Base-by-base conservation (phyloP, 805 yeast species). In the Kodamaea laetipori region DNA sequence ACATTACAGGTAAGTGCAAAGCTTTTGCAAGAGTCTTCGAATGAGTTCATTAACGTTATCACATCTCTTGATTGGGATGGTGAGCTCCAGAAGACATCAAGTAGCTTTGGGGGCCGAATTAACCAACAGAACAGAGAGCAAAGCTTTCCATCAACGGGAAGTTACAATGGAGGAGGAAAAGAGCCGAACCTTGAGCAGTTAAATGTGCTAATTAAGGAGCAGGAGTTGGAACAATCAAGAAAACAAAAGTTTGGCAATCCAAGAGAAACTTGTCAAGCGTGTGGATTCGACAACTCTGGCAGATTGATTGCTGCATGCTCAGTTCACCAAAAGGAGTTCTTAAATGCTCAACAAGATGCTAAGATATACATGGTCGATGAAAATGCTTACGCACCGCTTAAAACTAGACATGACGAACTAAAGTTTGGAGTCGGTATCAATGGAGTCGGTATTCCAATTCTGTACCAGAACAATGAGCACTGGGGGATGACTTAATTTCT, bases 1-100 rank as follows among this genome's bases (percentile, higher is more conserved):
- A 51, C 63, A 31, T 52, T 73, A 37, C 69, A 63, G 45, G 48
- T 54, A n/a, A 51, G 55, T 11, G 54, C 65, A 3, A 43, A 57
- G 8, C 57, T 55, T 11, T n/a, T 44, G 18, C 16, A 23, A 4
- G 37, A 33, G 4, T 34, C 43, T 12, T 18, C 45, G 7, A 21
- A 16, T n/a, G 46, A 36, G 11, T 46, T 39, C 19, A 28, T 12
- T 11, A 35, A 37, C 10, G 15, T 32, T 9, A 30, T 46, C 12
- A 15, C 9, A n/a, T 25, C 40, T 6, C 34, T 36, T 11, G 46
- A 43, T 6, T 46, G 49, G 49, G 44, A 46, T 4, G 34, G 34
- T 11, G 44, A 38, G 6, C 18, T 33, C 6, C 26, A 10, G 12
- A 33, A 6, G 15, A 12, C 32, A 8, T 9, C 19, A 7, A 28